Evolutionary conservation across 2,329 filamentous ascomycete genomes (phyloP), one percentile per base, ranked within the genome.

Genomic region (Nigrospora osmanthi): DNA sequence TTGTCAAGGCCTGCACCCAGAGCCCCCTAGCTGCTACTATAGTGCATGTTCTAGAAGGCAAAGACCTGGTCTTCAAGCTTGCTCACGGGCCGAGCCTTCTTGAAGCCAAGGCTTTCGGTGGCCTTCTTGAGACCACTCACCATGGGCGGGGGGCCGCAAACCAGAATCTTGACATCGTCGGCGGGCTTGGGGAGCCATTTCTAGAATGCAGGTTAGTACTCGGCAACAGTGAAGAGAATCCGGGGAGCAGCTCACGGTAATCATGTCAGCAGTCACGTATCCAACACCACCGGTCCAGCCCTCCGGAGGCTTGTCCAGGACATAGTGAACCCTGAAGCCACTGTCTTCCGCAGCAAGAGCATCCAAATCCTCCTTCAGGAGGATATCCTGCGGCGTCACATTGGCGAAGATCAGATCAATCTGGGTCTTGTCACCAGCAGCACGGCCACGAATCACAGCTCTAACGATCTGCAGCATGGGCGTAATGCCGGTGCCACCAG

Each of bases 21-120:
- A 28, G 23, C 6, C 23, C 23, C 4, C 5, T 2, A 7, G 23
- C 23, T 28, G 23, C 23, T 28, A 7, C 23, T 28, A 10, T 28
- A 6, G 10, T 28, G 5, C 23, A 28, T 28, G 23, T 7, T 2
- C 23, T 86, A 89, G 71, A 98, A 98, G 62, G 88, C 89, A 73
- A 98, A 98, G 55, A 98, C 88, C 69, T 97, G 93, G 67, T 98
- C 93, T 64, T 91, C 87, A 44, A 97, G 82, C 80, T 97, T 97
- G 82, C 90, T 96, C 58, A 97, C 90, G 38, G 91, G 89, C 49
- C 83, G 81, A 36, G 93, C 87, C 78, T 97, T 97, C 62, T 87
- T 79, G 75, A 85, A 98, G 47, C 93, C 93, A 16, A 97, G 77
- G 51, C 80, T 77, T 70, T 94, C 89, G 42, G 90, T 85, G 7